Base-by-base conservation (phyloP, 257 asterid species). In the Lavandula angustifolia region DNA sequence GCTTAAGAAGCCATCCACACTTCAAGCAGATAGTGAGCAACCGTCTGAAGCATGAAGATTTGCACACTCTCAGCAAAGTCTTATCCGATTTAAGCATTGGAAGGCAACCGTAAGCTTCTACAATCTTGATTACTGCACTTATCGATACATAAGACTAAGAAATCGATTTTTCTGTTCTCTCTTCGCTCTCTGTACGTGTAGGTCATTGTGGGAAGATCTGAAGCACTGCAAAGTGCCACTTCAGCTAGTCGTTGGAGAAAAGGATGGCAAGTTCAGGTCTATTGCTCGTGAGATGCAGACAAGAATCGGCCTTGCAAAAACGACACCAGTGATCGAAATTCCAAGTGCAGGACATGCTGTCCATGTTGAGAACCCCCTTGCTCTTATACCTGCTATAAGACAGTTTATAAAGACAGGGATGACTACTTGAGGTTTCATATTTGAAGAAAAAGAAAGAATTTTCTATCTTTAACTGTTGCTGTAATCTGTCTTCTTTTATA, bases 351-450 rank as follows among this genome's bases (percentile, higher is more conserved):
- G 99, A 41, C 99, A 94, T 78, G 96, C 96, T 59, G 95, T 84
- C 4, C 99, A 94, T 80, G 71, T 94, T 41, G 97, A 94, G 84
- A 94, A 90, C 75, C 99, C 97, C 42, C 92, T 90, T 54, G 75
- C 79, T 29, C 88, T 87, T 46, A 84, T 94, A 54, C 54, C 78
- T 68, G 94, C 90, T 67, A 43, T 94, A 17, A 77, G 82, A 55
- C 80, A 71, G 70, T 94, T 87, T 66, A 53, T 87, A 68, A 75
- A 66, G 73, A 74, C 74, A 68, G 60, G 8, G 10, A 66, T 66
- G 60, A 56, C 11, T 42, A 63, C 67, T 47, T 68, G 22, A 46
- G 53, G 40, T 58, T 7, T 5, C 32, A 35, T 17, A 9, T 6
- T 11, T 29, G 7, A 22, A 22, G 2, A 22, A 22, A 22, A 22